Evolutionary conservation across 768 basidiomycete species (phyloP), one percentile per base, ranked within the genome.

Genomic region (Paxillus rubicundulus): DNA sequence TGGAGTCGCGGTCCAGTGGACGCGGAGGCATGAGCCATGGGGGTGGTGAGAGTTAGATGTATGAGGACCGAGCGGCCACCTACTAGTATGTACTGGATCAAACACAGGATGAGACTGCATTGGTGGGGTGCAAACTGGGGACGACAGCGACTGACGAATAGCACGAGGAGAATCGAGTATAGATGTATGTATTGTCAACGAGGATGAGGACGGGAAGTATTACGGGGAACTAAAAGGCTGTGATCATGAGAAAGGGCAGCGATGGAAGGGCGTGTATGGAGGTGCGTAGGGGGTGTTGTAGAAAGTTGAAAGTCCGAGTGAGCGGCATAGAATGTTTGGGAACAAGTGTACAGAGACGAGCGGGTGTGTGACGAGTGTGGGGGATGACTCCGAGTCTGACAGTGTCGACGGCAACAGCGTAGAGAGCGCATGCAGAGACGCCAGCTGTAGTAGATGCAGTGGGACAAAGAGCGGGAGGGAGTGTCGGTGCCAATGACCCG

Each of bases 401-500:
- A n/a, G n/a, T n/a, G n/a, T n/a, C n/a, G n/a, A n/a, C n/a, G n/a
- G n/a, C n/a, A n/a, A n/a, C n/a, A n/a, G n/a, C n/a, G n/a, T n/a
- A n/a, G n/a, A n/a, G n/a, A n/a, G n/a, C n/a, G n/a, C n/a, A n/a
- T n/a, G n/a, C n/a, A n/a, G n/a, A n/a, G n/a, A n/a, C n/a, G n/a
- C n/a, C n/a, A n/a, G n/a, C n/a, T n/a, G n/a, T n/a, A n/a, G n/a
- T n/a, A n/a, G n/a, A n/a, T n/a, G n/a, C n/a, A n/a, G n/a, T n/a
- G n/a, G 37, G 37, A 38, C 37, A 38, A 38, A 44, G 42, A 44
- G 27, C 28, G 42, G 42, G 42, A 30, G 10, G 42, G 42, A 2
- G 21, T 13, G 40, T 27, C 21, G 39, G 38, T 50, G 58, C 58
- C 56, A 52, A 54, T 3, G 1, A 5, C 27, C 39, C 13, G 2